A percentile compares a stretch with the other conserved stretches of the same genome.
Conservation (phyloP, 306 rosid genomes). For the Crotalaria pallida region DNA sequence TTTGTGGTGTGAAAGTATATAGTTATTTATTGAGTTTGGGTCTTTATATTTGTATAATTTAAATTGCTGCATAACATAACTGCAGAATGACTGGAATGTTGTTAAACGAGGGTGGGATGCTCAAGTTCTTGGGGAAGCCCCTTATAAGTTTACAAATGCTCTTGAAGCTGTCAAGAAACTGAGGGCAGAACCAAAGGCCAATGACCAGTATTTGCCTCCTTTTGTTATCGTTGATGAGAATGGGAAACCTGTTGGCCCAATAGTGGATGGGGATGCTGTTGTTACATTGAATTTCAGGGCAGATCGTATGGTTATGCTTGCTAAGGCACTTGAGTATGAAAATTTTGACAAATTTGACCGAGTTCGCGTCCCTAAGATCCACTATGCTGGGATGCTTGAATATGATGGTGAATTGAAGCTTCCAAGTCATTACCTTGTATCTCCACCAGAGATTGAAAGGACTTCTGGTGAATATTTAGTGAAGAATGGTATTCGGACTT, state of each 20-base stretch:
- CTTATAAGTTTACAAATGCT: slow-evolving; percentile 63
- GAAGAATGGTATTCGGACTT: slow-evolving; percentile 74
- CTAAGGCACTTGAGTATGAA: slow-evolving; percentile 88
- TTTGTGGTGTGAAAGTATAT: background rate
- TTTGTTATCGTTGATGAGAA: slow-evolving; percentile 81
- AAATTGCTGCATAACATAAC: too few relatives aligned
- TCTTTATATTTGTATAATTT: background rate
- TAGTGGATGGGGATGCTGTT: slow-evolving; percentile 97
- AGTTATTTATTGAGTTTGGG: background rate
- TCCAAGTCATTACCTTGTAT: slow-evolving; percentile 83
- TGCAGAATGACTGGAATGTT: slow-evolving; percentile 94
- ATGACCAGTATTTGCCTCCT: slow-evolving; percentile 91
- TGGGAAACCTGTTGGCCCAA: slow-evolving; percentile 89
- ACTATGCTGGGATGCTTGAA: slow-evolving; percentile 95
- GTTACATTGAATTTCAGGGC: slow-evolving; percentile 94
- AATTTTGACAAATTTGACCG: slow-evolving; percentile 88
- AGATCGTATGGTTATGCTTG: slow-evolving; percentile 95
- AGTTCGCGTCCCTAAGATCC: slow-evolving; percentile 82
- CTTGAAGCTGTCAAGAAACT: slow-evolving; percentile 82
- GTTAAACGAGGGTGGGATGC: slow-evolving; percentile 99
- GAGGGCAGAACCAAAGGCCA: slow-evolving; percentile 64
- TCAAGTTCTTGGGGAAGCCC: slow-evolving; percentile 99
- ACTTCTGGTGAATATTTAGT: slow-evolving; percentile 98
- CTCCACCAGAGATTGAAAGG: slow-evolving; percentile 95
- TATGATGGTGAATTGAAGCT: slow-evolving; percentile 98